Evolutionary conservation across 768 basidiomycete genomes (phyloP), one percentile per base, ranked within the genome.

Genomic region (Pisolithus marmoratus): DNA sequence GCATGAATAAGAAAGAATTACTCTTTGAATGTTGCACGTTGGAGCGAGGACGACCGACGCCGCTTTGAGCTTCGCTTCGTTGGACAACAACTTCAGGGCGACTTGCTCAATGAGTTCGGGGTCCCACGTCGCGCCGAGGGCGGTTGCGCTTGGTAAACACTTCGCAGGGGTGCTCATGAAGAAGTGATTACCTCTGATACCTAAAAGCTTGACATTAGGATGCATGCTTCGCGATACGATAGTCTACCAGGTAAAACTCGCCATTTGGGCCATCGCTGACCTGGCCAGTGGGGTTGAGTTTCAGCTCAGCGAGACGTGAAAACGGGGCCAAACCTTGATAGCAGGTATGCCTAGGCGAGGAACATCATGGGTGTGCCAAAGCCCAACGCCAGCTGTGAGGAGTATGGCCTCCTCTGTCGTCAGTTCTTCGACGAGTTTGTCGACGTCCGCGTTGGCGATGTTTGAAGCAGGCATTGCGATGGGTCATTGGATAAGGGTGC

Each of bases 241-340:
- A 48, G 34, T 24, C 23, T 6, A 26, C 17, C 9, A n/a, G 24
- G 15, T 43, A 38, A 66, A 7, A 53, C 74, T 29, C 58, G 68
- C 87, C 88, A 60, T 90, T 90, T 1, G 88, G 87, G 2, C 89
- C 88, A 72, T 89, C 87, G 70, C 83, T 85, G 60, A 87, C 82
- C 82, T 84, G 44, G 15, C 2, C 15, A 4, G 6, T 31, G 19
- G 9, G 17, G 43, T 12, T 34, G 34, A 34, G 34, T 34, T 34
- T 63, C 17, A 57, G 53, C 49, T 23, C 37, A 38, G 37, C 8
- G 2, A 27, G 5, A 19, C 5, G n/a, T 41, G 78, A 14, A 0
- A 5, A 26, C 5, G 0, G 11, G 12, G 19, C 5, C 7, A 19
- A 48, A 67, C 83, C 72, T 89, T 88, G 62, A 90, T 70, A 9